Evolutionary conservation across 805 yeast species (phyloP), one percentile per base, ranked within the genome.

Genomic region (Pichia paraexigua): DNA sequence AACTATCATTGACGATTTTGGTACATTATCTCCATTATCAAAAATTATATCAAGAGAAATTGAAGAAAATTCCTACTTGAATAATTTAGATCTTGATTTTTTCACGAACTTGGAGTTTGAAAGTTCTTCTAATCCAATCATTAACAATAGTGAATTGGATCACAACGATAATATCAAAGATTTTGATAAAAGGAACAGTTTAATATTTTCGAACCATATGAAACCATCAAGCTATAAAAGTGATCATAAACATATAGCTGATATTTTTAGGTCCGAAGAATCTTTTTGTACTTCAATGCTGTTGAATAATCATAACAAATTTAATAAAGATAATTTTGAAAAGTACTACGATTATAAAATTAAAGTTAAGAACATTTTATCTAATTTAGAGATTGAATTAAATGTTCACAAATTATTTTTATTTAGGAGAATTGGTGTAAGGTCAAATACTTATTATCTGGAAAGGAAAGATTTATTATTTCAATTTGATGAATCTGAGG

Each of bases 1-100:
- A 55, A 67, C 71, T 17, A 69, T 85, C 40, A 58, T 71, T 13
- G 64, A 66, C 35, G 90, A 86, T 58, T 71, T 86, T 58, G 74
- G 74, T 10, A 69, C 70, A 42, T 67, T 83, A 41, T 81, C 87
- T 7, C 80, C 82, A 0, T 56, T 79, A 15, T 46, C 47, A 22
- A 40, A 42, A n/a, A 41, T 21, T 6, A 41, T 17, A n/a, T 8
- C 11, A 21, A 41, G 22, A 21, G n/a, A 21, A 21, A n/a, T 15
- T 5, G 27, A 24, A 21, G 27, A 13, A 8, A 21, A 22, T 15
- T 17, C 39, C 2, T 35, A 35, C 10, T 40, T 21, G 20, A 20
- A 40, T 9, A 20, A 12, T 20, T 20, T 17, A 40, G 45, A 25
- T 5, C 25, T 15, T 42, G 30, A 42, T 41, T 41, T 41, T 7